A percentile compares a stretch with the other conserved stretches of the same genome.
phyloP scores from a whole-genome alignment of 768 basidiomycete species.

The Kwoniella bestiolae region DNA sequence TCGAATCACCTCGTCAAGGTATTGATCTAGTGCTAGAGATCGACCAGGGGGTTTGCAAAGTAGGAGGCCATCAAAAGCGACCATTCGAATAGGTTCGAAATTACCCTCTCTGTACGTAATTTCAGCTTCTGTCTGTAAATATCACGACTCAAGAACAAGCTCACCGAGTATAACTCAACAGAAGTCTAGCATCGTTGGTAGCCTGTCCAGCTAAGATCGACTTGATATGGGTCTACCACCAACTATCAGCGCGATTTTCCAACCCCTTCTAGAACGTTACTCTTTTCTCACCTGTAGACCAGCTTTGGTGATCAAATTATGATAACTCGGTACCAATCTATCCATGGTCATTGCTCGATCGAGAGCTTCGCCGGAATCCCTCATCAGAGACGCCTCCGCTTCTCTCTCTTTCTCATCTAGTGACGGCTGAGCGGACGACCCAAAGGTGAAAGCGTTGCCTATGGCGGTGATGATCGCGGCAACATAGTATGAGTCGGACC shows the following conservation, averaged over 20 bases:
- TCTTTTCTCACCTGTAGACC: conserved; percentile 74
- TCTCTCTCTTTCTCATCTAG: conserved; percentile 19
- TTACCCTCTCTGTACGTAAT: conserved; percentile 78
- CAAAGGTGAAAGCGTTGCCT: conserved; percentile 73
- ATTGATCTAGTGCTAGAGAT: conserved; percentile 76
- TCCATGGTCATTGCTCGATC: conserved; percentile 95
- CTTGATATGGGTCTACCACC: conserved; percentile 32
- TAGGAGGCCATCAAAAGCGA: conserved; percentile 87
- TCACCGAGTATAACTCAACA: conserved; percentile 87
- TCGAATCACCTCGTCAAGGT: conserved; percentile 82
- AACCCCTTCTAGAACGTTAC: neutral
- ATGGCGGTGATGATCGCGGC: conserved; percentile 81
- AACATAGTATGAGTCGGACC: conserved; percentile 87
- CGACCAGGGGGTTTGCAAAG: conserved; percentile 85
- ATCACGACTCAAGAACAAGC: conserved; percentile 28
- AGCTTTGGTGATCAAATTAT: conserved; percentile 90
- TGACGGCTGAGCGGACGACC: conserved; percentile 39
- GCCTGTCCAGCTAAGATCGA: conserved; percentile 33
- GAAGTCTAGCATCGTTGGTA: conserved; percentile 59
- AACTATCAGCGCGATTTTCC: neutral
- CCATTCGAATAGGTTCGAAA: conserved; percentile 84
- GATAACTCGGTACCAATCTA: conserved; percentile 87
- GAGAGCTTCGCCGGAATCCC: conserved; percentile 77
- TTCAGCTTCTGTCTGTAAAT: neutral
- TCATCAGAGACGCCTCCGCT: conserved; percentile 62